Conservation (phyloP, 371 early-diverging fungal species). For the Syncephalastrum sp. region DNA sequence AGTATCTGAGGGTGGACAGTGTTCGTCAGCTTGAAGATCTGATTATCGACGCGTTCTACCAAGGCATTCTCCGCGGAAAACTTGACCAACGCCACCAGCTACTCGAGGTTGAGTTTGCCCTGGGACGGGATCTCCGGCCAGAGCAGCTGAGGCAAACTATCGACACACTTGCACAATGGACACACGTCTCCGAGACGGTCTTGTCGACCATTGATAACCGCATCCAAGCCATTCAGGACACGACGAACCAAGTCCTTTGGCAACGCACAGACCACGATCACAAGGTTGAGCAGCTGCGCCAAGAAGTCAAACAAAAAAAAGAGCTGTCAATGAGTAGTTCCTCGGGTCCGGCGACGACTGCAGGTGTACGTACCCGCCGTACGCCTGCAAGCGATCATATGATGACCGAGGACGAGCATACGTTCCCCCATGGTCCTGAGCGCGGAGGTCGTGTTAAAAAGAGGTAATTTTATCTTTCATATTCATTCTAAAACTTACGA, state of each 20-base stretch:
- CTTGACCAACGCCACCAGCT: slow-evolving; percentile 77
- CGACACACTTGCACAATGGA: slow-evolving; percentile 61
- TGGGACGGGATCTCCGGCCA: slow-evolving; percentile 80
- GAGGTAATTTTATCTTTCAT: slow-evolving; percentile 10
- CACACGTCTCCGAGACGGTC: slow-evolving; percentile 50
- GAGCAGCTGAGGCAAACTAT: slow-evolving; percentile 62
- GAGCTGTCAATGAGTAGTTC: slow-evolving; percentile 10
- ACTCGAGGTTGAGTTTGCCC: slow-evolving; percentile 76
- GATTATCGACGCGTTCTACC: slow-evolving; percentile 84
- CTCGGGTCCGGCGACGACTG: not conserved
- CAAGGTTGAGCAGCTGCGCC: slow-evolving; percentile 47
- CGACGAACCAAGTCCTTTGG: slow-evolving; percentile 58
- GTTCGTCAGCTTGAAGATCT: slow-evolving; percentile 83
- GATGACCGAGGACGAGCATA: slow-evolving; percentile 1
- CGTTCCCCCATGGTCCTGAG: slow-evolving; percentile 6
- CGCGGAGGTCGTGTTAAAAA: slow-evolving; percentile 16
- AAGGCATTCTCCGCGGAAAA: slow-evolving; percentile 73
- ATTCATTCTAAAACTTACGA: not conserved
- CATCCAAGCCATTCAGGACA: slow-evolving; percentile 57
- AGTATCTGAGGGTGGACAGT: slow-evolving; percentile 69
- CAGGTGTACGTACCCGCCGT: not conserved
- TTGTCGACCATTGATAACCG: slow-evolving; percentile 65
- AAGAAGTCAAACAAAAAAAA: slow-evolving; percentile 19
- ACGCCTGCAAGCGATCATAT: not conserved
- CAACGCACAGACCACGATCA: slow-evolving; percentile 46